Evolutionary conservation across 768 basidiomycete genomes (phyloP).

Genomic region (Tremella yokohamensis): DNA sequence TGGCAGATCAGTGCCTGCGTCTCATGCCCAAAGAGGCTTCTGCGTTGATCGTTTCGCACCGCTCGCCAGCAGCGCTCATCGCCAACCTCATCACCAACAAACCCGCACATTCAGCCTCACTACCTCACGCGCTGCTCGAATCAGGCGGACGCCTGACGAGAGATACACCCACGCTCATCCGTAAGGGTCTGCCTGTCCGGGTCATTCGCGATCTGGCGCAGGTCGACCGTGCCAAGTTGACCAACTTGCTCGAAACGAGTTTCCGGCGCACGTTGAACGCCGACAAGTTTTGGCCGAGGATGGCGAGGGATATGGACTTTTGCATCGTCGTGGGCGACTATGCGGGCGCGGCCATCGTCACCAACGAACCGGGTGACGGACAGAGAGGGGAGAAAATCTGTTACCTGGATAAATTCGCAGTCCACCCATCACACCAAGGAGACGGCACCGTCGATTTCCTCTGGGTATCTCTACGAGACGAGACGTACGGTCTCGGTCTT

Average conservation of each 20-base stretch:
- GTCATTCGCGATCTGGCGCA: slow-evolving; percentile 67
- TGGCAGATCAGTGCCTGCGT: slow-evolving; percentile 78
- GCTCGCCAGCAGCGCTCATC: slow-evolving; percentile 89
- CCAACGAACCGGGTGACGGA: slow-evolving; percentile 54
- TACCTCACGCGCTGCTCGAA: slow-evolving; percentile 86
- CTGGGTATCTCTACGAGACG: slow-evolving; percentile 97
- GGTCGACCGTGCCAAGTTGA: slow-evolving; percentile 72
- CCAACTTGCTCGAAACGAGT: slow-evolving; percentile 76
- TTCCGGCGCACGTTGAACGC: slow-evolving; percentile 72
- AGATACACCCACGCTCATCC: slow-evolving; percentile 87
- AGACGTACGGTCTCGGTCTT: slow-evolving; percentile 92
- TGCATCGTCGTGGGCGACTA: slow-evolving; percentile 93
- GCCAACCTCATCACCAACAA: slow-evolving; percentile 98
- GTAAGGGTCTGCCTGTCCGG: slow-evolving; percentile 80
- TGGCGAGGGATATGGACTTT: slow-evolving; percentile 78
- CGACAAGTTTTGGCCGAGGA: slow-evolving; percentile 70
- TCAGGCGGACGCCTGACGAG: slow-evolving; percentile 60
- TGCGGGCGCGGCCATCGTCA: slow-evolving; percentile 89
- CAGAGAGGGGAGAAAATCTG: slow-evolving; percentile 50
- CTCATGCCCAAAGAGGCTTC: slow-evolving; percentile 93
- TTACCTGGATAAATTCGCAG: slow-evolving; percentile 98
- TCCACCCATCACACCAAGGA: slow-evolving; percentile 88
- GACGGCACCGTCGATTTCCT: slow-evolving; percentile 99
- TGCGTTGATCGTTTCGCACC: slow-evolving; percentile 95
- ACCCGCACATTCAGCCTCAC: slow-evolving; percentile 88